A percentile compares a stretch with the other conserved stretches of the same genome.
Conservation (phyloP, 164 flowering plant species). For the Stephania yunnanensis region DNA sequence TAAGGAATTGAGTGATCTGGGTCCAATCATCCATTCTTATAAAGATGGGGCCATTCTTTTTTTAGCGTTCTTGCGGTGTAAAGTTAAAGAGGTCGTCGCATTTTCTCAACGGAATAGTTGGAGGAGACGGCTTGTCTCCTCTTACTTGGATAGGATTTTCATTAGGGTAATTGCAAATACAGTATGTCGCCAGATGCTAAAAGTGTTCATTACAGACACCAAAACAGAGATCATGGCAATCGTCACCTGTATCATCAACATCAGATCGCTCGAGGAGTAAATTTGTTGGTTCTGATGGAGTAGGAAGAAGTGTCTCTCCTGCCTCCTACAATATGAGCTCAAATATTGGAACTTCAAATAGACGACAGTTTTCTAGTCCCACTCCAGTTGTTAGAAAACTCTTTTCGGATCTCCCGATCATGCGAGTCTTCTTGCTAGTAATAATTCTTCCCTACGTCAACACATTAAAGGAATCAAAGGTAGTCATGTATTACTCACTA, state of each 20-base stretch:
- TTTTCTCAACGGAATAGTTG: no score
- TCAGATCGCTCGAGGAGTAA: constrained; percentile 32
- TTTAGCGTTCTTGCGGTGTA: no score
- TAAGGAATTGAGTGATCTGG: no score
- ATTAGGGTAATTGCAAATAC: not conserved
- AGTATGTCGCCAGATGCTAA: not conserved
- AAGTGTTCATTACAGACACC: constrained; percentile 27
- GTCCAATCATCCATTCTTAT: no score
- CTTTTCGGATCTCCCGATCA: constrained; percentile 24
- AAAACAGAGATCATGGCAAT: constrained; percentile 29
- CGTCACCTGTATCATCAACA: constrained; percentile 17
- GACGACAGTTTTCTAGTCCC: constrained; percentile 25
- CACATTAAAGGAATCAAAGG: constrained; percentile 3
- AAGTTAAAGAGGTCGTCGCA: no score
- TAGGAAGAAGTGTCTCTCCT: constrained; percentile 35
- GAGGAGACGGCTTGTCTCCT: no score
- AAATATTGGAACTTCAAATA: constrained; percentile 17
- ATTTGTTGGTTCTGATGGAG: constrained; percentile 28
- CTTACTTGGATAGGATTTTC: not conserved
- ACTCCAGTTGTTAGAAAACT: constrained; percentile 32
- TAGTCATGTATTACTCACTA: not conserved
- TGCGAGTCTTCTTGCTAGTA: constrained; percentile 20
- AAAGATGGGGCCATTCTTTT: no score
- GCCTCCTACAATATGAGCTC: constrained; percentile 18
- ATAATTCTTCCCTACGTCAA: constrained; percentile 13